phyloP scores from a whole-genome alignment of 108 stramenopile species.

The Bacterosira constricta region DNA sequence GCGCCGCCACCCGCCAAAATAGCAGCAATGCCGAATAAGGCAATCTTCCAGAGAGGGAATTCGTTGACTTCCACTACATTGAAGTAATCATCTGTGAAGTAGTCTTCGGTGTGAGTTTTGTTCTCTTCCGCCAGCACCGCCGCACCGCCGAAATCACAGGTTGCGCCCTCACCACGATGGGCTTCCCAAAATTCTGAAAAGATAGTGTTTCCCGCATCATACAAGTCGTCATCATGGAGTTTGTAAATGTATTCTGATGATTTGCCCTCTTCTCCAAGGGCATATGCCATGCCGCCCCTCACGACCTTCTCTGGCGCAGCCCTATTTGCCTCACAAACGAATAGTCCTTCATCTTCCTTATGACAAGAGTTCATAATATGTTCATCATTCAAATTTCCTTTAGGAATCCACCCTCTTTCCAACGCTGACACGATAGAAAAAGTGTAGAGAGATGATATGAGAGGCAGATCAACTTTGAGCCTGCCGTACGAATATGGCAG shows the following conservation, averaged over 20 bases:
- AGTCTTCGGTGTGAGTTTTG: slow-evolving; percentile 46
- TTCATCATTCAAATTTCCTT: slow-evolving; percentile 65
- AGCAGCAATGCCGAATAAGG: slow-evolving; percentile 46
- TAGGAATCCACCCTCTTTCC: slow-evolving; percentile 82
- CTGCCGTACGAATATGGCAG: no score
- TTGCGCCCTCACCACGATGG: slow-evolving; percentile 60
- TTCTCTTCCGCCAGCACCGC: slow-evolving; percentile 60
- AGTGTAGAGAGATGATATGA: no score
- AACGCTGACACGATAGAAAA: slow-evolving; percentile 79
- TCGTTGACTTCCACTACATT: slow-evolving; percentile 28
- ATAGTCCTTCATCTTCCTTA: slow-evolving; percentile 58
- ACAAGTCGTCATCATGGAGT: slow-evolving; percentile 56
- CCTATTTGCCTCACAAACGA: slow-evolving; percentile 62
- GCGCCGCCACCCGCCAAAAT: slow-evolving; percentile 40
- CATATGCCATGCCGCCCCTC: slow-evolving; percentile 52
- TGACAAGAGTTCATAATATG: slow-evolving; percentile 64
- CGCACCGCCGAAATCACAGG: slow-evolving; percentile 90
- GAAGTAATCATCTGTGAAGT: slow-evolving; percentile 64
- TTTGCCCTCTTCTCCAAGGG: slow-evolving; percentile 39
- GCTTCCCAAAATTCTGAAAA: slow-evolving; percentile 61
- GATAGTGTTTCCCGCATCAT: slow-evolving; percentile 55
- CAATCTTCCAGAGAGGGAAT: slow-evolving; percentile 34
- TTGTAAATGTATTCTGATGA: slow-evolving; percentile 36
- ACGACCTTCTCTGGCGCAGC: slow-evolving; percentile 54
- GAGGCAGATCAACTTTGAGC: no score